Percentiles rank a stretch among this genome's conserved stretches.
Evolutionary conservation across 768 basidiomycete genomes (phyloP).

Genomic region (Russula compacta): DNA sequence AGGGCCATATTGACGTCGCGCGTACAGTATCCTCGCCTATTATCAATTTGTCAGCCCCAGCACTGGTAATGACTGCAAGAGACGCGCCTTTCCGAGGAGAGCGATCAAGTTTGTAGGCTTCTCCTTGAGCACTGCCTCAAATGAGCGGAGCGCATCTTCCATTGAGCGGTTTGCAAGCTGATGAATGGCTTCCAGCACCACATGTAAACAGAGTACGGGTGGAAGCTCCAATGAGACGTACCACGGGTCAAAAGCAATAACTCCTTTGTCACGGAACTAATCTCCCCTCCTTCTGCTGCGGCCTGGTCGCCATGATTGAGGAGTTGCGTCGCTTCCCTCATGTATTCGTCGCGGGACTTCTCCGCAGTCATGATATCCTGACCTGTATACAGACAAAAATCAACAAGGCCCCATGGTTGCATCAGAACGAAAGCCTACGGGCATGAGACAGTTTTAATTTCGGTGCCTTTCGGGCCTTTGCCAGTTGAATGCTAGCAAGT

Average conservation of each 20-base stretch:
- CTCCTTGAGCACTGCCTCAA: slow-evolving; percentile 66
- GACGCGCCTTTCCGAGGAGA: slow-evolving; percentile 68
- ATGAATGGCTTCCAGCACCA: slow-evolving; percentile 52
- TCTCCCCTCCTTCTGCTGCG: slow-evolving; percentile 50
- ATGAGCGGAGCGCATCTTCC: slow-evolving; percentile 74
- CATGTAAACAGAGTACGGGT: neutral
- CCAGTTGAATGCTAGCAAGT: slow-evolving; percentile 78
- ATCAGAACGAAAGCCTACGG: slow-evolving; percentile 40
- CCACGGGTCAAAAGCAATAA: slow-evolving; percentile 60
- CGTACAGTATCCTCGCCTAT: slow-evolving; percentile 80
- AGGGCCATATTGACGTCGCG: slow-evolving; percentile 63
- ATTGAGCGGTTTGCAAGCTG: slow-evolving; percentile 71
- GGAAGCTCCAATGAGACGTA: slow-evolving; percentile 25
- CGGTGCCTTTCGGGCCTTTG: slow-evolving; percentile 73
- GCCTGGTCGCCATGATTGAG: slow-evolving; percentile 52
- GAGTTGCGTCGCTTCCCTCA: slow-evolving; percentile 57
- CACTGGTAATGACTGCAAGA: neutral
- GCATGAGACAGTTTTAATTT: slow-evolving; percentile 66
- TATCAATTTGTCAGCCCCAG: neutral
- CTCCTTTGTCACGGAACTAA: slow-evolving; percentile 38
- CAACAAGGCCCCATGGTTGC: neutral
- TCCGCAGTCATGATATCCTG: slow-evolving; percentile 53
- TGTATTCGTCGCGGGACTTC: slow-evolving; percentile 58
- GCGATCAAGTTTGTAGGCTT: slow-evolving; percentile 86
- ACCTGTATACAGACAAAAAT: slow-evolving; percentile 32